Evolutionary conservation across 257 asterid genomes (phyloP), one percentile per base, ranked within the genome.

Genomic region (Handroanthus guayacan): DNA sequence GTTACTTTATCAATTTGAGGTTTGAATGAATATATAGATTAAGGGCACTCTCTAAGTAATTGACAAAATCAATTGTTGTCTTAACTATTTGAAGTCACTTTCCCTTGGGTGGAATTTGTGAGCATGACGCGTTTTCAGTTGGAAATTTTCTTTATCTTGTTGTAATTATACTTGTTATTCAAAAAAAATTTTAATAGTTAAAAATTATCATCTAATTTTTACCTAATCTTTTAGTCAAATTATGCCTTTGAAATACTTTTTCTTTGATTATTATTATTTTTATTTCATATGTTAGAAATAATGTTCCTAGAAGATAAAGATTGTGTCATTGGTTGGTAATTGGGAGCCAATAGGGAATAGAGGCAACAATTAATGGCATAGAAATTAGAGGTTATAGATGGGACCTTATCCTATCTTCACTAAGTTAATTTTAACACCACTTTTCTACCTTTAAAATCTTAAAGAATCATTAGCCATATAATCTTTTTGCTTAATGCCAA

Each of bases 381-480:
- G 9, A 70, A 67, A 73, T 62, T 67, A 31, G 69, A 69, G 79
- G 75, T 37, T 6, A 39, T 74, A 74, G 38, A 65, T 60, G 81
- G 78, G 63, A 63, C 62, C 78, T 82, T 74, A 74, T 82, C 75
- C 64, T 54, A 62, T 79, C 54, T 62, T 72, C 52, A 63, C 17
- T 52, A 31, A 63, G 48, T 43, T 70, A 62, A 63, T 50, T 79
- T 70, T 75, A 67, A n/a, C 69, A 73, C 73, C 75, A 69, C 81
- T 74, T 73, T 71, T 25, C 75, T 76, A 71, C 77, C 79, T 60
- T 75, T 20, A 69, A 82, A 44, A 71, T 75, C 74, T 71, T 71
- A 75, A 66, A 72, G 84, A 82, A 82, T 76, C 82, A 79, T 79
- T 83, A 83, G 79, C 82, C 82, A 70, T 71, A 68, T 75, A 79